Base-by-base conservation (phyloP, 768 basidiomycete genomes). In the Cystoderma amianthinum region DNA sequence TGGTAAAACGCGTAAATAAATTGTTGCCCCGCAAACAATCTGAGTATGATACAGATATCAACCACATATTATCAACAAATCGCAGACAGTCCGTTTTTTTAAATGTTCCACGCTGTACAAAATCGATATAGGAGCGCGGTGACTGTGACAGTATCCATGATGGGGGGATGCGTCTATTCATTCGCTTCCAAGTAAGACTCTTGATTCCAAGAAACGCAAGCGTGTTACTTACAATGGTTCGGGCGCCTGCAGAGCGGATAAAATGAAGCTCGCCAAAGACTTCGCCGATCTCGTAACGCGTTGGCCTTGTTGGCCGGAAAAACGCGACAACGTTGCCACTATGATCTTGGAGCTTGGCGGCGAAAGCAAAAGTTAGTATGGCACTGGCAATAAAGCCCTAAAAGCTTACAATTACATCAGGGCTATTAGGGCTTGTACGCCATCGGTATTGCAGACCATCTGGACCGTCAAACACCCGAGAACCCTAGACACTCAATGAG, bases 251-350 rank as follows among this genome's bases (percentile, higher is more conserved):
- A 38, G 66, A 72, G 55, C 84, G 82, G 59, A 85, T 67, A 60
- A 89, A 88, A 56, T 89, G 86, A 48, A 92, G 71, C 56, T 92
- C 88, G 47, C 85, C 85, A 58, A 82, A 84, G 24, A 90, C 88
- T 56, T 91, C 88, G 47, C 88, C 88, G 49, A 90, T 75, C 58
- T 85, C 83, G 69, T 86, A 90, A 50, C 84, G 82, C 42, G 82
- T 83, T 45, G 78, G 78, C 53, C 81, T 76, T 45, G 80, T 83
- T 41, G 82, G 83, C 38, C 80, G 82, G 71, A 83, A 87, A 62
- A 85, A 82, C 25, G 88, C 88, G 50, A 92, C 81, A 44, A 81
- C 69, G 47, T 69, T 74, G 48, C 75, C 78, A 50, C 71, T 74
- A 35, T 73, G 65, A 60, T 91, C 87, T 65, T 82, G 78, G 49